Evolutionary conservation across 2,329 filamentous ascomycete species (phyloP), one percentile per base, ranked within the genome.

Genomic region (Stemphylium vesicarium): DNA sequence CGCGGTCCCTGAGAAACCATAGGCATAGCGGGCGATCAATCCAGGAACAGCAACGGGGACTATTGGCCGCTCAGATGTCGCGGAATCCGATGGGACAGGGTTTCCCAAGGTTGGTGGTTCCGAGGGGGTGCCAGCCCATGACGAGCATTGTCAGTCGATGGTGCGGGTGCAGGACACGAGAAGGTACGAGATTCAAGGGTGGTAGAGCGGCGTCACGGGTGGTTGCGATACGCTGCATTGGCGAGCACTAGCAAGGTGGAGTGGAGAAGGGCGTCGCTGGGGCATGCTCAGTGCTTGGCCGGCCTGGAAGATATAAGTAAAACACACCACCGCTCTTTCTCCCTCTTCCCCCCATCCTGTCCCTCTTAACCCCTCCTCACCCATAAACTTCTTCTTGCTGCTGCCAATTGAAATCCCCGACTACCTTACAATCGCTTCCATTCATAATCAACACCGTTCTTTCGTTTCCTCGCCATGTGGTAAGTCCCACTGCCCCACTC

Each of bases 381-480:
- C 53, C 56, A 36, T 64, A 56, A 10, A 26, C 32, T 50, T 58
- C 59, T 63, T 57, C 50, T 53, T 49, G 42, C 47, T 51, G n/a
- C 37, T 46, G 37, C 37, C 54, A 63, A 64, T 56, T 62, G 45
- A 40, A 40, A 18, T 22, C 35, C 38, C 42, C 45, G 42, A 56
- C 61, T 44, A 46, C 54, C 53, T 52, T 49, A 70, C 70, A 48
- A 66, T 73, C 70, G 70, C 68, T 73, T 64, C 55, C 59, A 46
- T 61, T 54, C 64, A 32, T 62, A 55, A 58, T 56, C 57, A 59
- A 47, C 51, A 57, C 65, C 62, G 52, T 66, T 60, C 57, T 60
- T 66, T 65, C 59, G 59, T 61, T 65, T 48, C 47, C 55, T 69
- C 69, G 72, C 71, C 65, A 75, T 75, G 73, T 75, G 73, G 73